Base-by-base conservation (phyloP, 495 filamentous ascomycete species). In the Podospora anserina region DNA sequence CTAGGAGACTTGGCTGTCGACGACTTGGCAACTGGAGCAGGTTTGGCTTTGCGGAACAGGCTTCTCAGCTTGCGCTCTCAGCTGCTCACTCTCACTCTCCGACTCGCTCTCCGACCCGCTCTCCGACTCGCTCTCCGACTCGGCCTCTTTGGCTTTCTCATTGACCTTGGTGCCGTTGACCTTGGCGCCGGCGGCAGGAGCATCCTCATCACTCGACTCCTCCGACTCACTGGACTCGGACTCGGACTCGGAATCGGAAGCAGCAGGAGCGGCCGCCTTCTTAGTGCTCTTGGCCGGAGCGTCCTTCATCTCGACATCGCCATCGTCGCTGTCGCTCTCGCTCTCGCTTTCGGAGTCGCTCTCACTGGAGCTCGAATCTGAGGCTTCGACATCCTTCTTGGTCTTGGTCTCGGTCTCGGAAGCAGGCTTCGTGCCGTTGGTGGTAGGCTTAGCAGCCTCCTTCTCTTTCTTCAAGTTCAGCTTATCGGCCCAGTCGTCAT, bases 21-120 rank as follows among this genome's bases (percentile, higher is more conserved):
- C 13, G 49, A 67, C 56, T 63, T 70, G 9, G 63, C 53, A 44
- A 23, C 49, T n/a, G 68, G 68, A 15, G 49, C 59, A 15, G 69
- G 53, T 9, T 72, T 74, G 67, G 39, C 30, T 32, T 30, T n/a
- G 13, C n/a, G 61, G 56, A 63, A 15, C 69, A 61, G 53, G 55
- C 61, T 76, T 74, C 2, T 74, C 76, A 16, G 16, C 28, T 7
- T 74, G n/a, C 71, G 34, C 73, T 76, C 28, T 75, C 77, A n/a
- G 54, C 69, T 74, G n/a, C 27, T 76, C 74, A 54, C 67, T 72
- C 1, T 23, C 23, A 23, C 23, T 23, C 27, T 78, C 30, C 30
- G 4, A 32, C 30, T 32, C 67, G 67, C 71, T 65, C 67, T 69
- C 74, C 23, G 23, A 23, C 23, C 0, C 23, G 23, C 23, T 23